Conservation (phyloP, 176 grass and related monocot genomes). For the Oryza glumipatula region DNA sequence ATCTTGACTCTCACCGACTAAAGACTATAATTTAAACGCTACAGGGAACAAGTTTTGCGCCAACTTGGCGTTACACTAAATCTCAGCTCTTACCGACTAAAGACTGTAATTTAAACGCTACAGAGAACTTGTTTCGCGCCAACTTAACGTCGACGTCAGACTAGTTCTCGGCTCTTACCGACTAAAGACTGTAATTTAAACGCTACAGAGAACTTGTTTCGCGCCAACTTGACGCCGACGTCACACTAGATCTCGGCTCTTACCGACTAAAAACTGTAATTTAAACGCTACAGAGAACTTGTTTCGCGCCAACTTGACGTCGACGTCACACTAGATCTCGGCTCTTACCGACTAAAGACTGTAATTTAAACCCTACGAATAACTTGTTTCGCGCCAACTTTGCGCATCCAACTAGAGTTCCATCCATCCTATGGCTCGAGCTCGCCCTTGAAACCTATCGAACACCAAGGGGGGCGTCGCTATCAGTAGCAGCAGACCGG, state of each 20-base stretch:
- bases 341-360: too few relatives aligned
- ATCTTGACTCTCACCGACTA: too few relatives aligned
- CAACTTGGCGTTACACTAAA: neutral
- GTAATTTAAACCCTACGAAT: neutral
- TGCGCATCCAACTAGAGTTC: neutral
- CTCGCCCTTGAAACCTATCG: neutral
- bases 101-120: neutral
- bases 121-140: too few relatives aligned
- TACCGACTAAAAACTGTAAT: neutral
- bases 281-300: neutral
- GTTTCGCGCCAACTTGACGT: neutral
- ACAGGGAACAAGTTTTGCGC: too few relatives aligned
- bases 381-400: neutral
- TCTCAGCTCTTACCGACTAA: too few relatives aligned
- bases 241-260: neutral
- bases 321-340: neutral
- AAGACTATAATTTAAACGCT: neutral
- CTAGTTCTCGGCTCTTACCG: neutral
- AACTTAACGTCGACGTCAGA: neutral
- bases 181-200: neutral
- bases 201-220: neutral
- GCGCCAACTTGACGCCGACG: neutral
- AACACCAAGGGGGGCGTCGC: neutral
- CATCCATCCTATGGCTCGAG: neutral
- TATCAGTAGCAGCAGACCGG: constrained; percentile 61